These are phyloP conservation scores for Pyrenula massariospora DNA, from an alignment of 495 filamentous ascomycete species.

Conservation along the genomic window DNA sequence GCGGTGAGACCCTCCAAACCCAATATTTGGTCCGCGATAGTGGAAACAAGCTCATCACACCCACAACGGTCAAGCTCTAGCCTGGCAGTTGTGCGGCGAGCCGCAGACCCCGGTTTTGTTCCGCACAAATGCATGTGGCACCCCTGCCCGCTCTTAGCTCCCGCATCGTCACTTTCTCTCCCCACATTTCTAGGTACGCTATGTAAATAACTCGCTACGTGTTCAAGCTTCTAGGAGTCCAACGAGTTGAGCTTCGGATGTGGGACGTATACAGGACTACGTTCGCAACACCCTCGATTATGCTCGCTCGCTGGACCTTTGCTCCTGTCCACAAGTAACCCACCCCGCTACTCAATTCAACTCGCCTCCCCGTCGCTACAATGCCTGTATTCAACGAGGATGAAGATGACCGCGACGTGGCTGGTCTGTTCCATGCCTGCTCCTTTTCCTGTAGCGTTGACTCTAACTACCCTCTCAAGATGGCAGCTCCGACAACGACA, in stretches of 20 bases:
- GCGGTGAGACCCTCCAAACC: no score
- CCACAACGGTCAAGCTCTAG: neutral
- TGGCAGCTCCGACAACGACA: constrained; percentile 60
- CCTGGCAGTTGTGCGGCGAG: neutral
- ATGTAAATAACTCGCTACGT: no score
- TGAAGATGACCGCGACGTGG: constrained; percentile 44
- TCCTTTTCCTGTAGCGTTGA: constrained; percentile 9
- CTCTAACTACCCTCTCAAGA: constrained; percentile 39
- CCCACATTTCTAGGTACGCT: neutral
- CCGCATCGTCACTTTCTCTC: neutral
- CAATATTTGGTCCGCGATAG: no score
- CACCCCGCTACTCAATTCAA: no score
- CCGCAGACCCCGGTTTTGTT: neutral
- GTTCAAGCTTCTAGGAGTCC: no score
- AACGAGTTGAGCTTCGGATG: no score
- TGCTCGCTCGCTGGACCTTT: no score
- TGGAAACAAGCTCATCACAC: neutral
- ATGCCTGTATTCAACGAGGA: constrained; percentile 28
- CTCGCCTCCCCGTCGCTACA: neutral
- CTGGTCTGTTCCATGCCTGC: constrained; percentile 21
- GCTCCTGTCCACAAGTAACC: no score
- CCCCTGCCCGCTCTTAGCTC: neutral
- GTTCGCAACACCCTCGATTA: no score
- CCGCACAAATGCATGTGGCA: neutral
- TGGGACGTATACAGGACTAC: no score